Conservation (phyloP, 2,329 filamentous ascomycete species). For the Diplocarpon mali region DNA sequence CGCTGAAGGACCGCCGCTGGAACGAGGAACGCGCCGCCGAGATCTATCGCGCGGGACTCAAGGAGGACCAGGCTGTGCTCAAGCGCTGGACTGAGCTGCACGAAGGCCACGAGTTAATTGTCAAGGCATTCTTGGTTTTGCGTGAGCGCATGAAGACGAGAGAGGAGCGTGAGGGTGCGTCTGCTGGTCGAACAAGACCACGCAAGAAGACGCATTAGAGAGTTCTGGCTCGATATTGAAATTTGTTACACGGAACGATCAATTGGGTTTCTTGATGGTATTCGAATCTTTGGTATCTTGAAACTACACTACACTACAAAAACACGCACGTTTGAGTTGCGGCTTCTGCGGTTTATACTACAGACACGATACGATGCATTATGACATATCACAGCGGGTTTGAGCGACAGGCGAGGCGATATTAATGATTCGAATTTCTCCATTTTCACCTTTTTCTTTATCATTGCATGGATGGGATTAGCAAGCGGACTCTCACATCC, state of each 20-base stretch:
- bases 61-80: conserved; percentile 53
- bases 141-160: conserved; percentile 32
- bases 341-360: not conserved
- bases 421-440: not conserved
- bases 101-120: conserved; percentile 45
- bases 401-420: not conserved
- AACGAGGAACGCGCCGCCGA: conserved; percentile 36
- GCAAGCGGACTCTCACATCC: not conserved
- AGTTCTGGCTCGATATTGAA: not conserved
- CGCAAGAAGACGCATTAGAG: conserved; percentile 12
- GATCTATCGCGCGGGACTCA: conserved; percentile 48
- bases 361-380: not conserved
- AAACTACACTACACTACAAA: not conserved
- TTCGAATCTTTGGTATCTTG: not conserved
- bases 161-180: not conserved
- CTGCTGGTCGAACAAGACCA: not conserved
- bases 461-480: not conserved
- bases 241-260: not conserved
- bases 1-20: conserved; percentile 30
- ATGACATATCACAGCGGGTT: not conserved
- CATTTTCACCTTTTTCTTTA: not conserved
- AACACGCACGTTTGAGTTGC: not conserved
- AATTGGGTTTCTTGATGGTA: not conserved
- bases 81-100: conserved; percentile 49
- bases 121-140: conserved; percentile 45